phyloP scores from a whole-genome alignment of 78 protist species.

The Polysphondylium violaceum region DNA sequence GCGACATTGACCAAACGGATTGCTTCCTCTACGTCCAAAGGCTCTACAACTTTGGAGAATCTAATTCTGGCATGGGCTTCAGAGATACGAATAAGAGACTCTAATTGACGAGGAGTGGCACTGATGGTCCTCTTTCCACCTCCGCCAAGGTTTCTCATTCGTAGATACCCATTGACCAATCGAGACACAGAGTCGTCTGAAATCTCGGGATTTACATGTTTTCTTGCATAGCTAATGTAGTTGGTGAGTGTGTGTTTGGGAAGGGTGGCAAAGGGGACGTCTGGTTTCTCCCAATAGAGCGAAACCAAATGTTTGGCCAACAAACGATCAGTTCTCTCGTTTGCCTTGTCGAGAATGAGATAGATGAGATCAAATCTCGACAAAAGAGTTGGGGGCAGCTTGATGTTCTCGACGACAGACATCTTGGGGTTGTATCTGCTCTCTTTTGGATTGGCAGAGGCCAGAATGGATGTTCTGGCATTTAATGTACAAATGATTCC shows the following conservation, averaged over 20 bases:
- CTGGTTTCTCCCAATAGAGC: slow-evolving; percentile 76
- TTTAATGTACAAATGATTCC: slow-evolving; percentile 98
- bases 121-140: slow-evolving; percentile 86
- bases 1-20: slow-evolving; percentile 91
- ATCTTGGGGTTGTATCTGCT: slow-evolving; percentile 91
- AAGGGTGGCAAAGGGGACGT: background rate
- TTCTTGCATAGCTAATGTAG: slow-evolving; percentile 94
- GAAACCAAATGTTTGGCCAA: slow-evolving; percentile 96
- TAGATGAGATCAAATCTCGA: slow-evolving; percentile 89
- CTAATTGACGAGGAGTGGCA: slow-evolving; percentile 99
- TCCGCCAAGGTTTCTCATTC: slow-evolving; percentile 82
- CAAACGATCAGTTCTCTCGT: slow-evolving; percentile 89
- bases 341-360: slow-evolving; percentile 92
- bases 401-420: slow-evolving; percentile 98
- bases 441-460: slow-evolving; percentile 99
- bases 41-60: slow-evolving; percentile 86
- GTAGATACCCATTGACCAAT: slow-evolving; percentile 89
- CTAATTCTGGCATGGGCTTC: slow-evolving; percentile 84
- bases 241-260: slow-evolving; percentile 45
- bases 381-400: slow-evolving; percentile 97
- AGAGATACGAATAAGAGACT: slow-evolving; percentile 96
- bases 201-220: slow-evolving; percentile 85
- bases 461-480: slow-evolving; percentile 98
- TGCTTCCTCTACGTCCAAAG: slow-evolving; percentile 94
- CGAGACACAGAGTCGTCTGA: slow-evolving; percentile 89